These are phyloP conservation scores for Fusarium xyrophilum DNA, from an alignment of 2,329 filamentous ascomycete genomes.

Conservation along the genomic window DNA sequence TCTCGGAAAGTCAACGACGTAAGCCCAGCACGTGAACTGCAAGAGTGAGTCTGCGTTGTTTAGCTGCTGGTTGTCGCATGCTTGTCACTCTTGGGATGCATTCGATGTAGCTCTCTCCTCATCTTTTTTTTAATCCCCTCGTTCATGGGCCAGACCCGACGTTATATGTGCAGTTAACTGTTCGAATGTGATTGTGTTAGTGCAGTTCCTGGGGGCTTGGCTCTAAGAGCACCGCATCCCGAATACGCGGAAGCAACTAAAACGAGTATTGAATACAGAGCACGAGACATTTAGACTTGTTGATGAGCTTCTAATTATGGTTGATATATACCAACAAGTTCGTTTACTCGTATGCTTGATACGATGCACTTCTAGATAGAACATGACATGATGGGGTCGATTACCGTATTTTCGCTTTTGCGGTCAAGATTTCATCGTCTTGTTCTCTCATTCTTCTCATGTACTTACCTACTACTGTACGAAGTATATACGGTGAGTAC, in stretches of 20 bases:
- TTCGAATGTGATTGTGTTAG: neutral
- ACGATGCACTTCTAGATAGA: neutral
- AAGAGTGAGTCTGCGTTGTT: conserved; percentile 16
- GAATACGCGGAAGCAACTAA: conserved; percentile 16
- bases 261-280: neutral
- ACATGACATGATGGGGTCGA: neutral
- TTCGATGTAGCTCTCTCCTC: neutral
- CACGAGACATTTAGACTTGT: neutral
- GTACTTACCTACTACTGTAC: neutral
- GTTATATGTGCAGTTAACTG: neutral
- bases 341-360: neutral
- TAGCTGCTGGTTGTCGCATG: conserved; percentile 4
- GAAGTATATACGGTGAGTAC: conserved; percentile 10
- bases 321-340: conserved; percentile 1
- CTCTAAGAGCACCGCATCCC: neutral
- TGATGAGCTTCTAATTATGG: neutral
- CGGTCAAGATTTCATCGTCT: conserved; percentile 8
- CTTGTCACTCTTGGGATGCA: conserved; percentile 20
- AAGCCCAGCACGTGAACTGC: conserved; percentile 24
- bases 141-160: neutral
- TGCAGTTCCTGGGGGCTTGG: neutral
- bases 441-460: conserved; percentile 4
- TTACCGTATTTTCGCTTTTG: neutral
- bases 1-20: conserved; percentile 24
- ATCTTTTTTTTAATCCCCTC: conserved; percentile 9